Base-by-base conservation (phyloP, 768 basidiomycete genomes). In the Trametes coccinea region DNA sequence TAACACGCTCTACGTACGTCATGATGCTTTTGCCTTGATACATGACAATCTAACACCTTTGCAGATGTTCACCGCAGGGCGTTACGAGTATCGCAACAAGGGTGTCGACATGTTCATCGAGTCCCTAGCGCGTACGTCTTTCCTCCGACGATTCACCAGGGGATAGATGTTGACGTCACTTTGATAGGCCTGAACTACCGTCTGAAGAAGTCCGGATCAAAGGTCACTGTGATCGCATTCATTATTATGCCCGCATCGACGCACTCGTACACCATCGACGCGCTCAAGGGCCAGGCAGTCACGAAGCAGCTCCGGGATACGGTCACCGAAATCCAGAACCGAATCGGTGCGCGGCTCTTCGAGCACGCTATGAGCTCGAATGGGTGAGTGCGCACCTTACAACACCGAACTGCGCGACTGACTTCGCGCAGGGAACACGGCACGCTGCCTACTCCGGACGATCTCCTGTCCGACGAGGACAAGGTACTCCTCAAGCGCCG, bases 71-170 rank as follows among this genome's bases (percentile, higher is more conserved):
- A 98, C 94, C 14, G 97, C 97, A n/a, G 97, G 97, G 44, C 86
- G 97, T 46, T 99, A 99, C 75, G 97, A 99, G 75, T 99, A 97
- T 75, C 84, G 97, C 44, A 99, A 99, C 80, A 99, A 99, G 79
- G 97, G 97, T 58, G 95, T 98, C 33, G 97, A 99, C 73, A 97
- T 99, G 96, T 99, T 98, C 74, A 96, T 99, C 67, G 97, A 99
- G 77, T 83, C 90, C 16, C 85, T 99, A 59, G 97, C 96, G 31
- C 92, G 96, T 86, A 66, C 48, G 83, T 75, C 2, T 30, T 9
- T 6, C 39, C n/a, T 8, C 1, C 16, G n/a, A 52, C 50, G 17
- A 40, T 27, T n/a, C 29, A 41, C 44, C 48, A 40, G 2, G n/a
- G 39, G 9, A 39, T 31, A n/a, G 31, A 34, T 46, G 1, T 51